phyloP scores from a whole-genome alignment of 2,329 filamentous ascomycete species.

The Alternaria longipes region DNA sequence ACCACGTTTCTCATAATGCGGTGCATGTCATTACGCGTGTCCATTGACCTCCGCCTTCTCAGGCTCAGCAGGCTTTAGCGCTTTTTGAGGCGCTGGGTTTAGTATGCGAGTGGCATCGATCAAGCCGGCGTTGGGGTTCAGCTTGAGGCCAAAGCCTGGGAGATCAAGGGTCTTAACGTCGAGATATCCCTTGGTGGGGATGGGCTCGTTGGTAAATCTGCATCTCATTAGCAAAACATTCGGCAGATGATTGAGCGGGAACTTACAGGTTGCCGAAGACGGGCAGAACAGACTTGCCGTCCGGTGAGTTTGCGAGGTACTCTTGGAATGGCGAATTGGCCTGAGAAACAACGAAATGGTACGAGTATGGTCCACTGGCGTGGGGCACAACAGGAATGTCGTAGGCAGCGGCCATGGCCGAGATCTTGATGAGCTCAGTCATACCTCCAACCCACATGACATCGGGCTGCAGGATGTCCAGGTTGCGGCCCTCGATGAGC shows the following conservation, averaged over 20 bases:
- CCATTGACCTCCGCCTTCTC: conserved; percentile 35
- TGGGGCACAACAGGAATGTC: conserved; percentile 96
- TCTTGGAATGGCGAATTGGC: conserved; percentile 95
- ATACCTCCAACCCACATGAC: conserved; percentile 97
- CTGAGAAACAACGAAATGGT: conserved; percentile 95
- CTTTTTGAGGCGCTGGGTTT: conserved; percentile 66
- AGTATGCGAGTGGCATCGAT: conserved; percentile 79
- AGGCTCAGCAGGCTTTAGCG: conserved; percentile 45
- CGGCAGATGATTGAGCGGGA: conserved; percentile 54
- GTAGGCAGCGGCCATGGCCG: conserved; percentile 89
- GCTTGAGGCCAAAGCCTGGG: conserved; percentile 87
- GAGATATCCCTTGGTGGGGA: conserved; percentile 74
- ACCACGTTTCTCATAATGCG: conserved; percentile 18
- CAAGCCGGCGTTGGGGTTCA: conserved; percentile 83
- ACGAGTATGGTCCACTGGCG: conserved; percentile 91
- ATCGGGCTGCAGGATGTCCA: conserved; percentile 94
- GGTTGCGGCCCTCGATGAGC: conserved; percentile 87
- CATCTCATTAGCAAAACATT: background rate
- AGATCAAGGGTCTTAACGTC: conserved; percentile 83
- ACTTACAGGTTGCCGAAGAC: conserved; percentile 94
- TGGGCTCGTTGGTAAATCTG: conserved; percentile 21
- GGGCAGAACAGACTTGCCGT: conserved; percentile 87
- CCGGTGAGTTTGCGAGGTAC: conserved; percentile 91
- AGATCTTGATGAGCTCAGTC: conserved; percentile 89
- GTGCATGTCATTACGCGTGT: conserved; percentile 14